Conservation (phyloP, 148 eudicot species). For the Vaccinium corymbosum region DNA sequence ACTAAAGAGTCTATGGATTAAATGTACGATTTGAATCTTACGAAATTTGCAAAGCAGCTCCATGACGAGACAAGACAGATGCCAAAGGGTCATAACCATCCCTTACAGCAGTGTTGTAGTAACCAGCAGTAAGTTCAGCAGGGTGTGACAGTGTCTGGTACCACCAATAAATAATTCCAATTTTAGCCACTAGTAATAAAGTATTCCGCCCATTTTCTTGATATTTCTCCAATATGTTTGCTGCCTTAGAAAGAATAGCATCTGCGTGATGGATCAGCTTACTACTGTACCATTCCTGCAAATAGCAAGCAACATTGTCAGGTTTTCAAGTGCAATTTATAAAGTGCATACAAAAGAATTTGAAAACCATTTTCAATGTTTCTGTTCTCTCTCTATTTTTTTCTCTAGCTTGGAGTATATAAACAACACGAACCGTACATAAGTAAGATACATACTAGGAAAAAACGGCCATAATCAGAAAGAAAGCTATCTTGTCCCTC, state of each 20-base stretch:
- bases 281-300: conserved; percentile 69
- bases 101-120: conserved; percentile 54
- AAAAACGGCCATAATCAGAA: conserved; percentile 61
- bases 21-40: conserved; percentile 26
- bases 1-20: background rate
- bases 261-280: conserved; percentile 61
- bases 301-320: conserved; percentile 14
- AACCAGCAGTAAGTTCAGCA: conserved; percentile 71
- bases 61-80: conserved; percentile 41
- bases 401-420: background rate
- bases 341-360: background rate
- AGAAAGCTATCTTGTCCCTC: conserved; percentile 49
- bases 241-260: conserved; percentile 47
- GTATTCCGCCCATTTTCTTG: conserved; percentile 40
- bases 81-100: conserved; percentile 67
- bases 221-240: conserved; percentile 47
- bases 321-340: background rate
- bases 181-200: conserved; percentile 53
- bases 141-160: conserved; percentile 55
- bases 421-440: background rate
- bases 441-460: conserved; percentile 49
- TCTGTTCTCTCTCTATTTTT: background rate
- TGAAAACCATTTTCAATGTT: background rate
- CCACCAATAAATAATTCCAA: conserved; percentile 63
- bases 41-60: conserved; percentile 54